Percentiles rank a stretch among this genome's conserved stretches.
phyloP scores from a whole-genome alignment of 345 rosid species.

The Populus pruinosa region DNA sequence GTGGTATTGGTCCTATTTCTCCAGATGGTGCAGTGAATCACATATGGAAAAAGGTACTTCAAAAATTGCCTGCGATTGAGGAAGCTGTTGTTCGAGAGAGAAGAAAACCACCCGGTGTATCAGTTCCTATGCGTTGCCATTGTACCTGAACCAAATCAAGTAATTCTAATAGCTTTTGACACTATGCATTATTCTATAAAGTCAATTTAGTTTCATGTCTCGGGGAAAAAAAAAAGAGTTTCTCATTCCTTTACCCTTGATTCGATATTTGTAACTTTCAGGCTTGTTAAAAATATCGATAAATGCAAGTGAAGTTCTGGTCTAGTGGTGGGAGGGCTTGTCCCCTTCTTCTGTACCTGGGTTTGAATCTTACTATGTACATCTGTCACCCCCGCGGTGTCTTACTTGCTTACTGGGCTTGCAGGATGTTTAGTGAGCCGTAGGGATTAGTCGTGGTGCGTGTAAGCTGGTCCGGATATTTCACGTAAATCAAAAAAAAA shows the following conservation, averaged over 20 bases:
- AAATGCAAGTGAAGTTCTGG: no score
- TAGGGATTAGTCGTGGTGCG: no score
- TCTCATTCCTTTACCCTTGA: not conserved
- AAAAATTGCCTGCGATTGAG: constrained; percentile 68
- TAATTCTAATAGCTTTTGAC: not conserved
- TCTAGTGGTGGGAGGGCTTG: no score
- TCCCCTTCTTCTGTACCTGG: no score
- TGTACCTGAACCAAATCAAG: constrained; percentile 47
- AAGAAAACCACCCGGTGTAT: constrained; percentile 67
- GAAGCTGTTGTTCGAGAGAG: constrained; percentile 67
- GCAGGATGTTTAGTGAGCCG: no score
- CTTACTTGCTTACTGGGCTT: no score
- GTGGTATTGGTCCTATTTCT: constrained; percentile 70
- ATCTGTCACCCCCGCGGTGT: no score
- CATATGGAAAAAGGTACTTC: constrained; percentile 76
- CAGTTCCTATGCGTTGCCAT: constrained; percentile 73
- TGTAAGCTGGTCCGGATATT: no score
- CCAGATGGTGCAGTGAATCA: constrained; percentile 79
- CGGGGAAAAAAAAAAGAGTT: no score
- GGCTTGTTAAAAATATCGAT: not conserved
- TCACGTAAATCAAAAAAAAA: no score
- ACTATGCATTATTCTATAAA: not conserved
- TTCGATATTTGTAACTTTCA: not conserved
- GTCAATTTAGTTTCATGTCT: not conserved
- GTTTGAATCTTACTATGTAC: no score